A percentile compares a stretch with the other conserved stretches of the same genome.
phyloP scores from a whole-genome alignment of 495 filamentous ascomycete genomes.

The Penicillium longicatenatum region DNA sequence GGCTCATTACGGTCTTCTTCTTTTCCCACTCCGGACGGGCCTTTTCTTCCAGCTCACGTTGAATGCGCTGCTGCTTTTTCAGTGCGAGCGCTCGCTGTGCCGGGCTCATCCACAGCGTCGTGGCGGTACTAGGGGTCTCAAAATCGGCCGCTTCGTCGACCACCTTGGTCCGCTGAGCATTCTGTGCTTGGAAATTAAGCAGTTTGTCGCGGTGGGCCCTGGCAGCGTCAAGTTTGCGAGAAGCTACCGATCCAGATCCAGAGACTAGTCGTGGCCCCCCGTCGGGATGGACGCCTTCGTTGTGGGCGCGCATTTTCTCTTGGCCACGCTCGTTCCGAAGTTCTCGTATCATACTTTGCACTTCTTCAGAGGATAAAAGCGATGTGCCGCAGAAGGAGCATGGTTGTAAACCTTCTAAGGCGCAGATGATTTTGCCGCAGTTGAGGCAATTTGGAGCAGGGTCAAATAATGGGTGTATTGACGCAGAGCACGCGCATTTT shows the following conservation, averaged over 20 bases:
- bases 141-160: constrained; percentile 94
- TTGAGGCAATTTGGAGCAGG: constrained; percentile 89
- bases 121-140: constrained; percentile 67
- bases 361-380: constrained; percentile 68
- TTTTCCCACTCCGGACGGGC: constrained; percentile 93
- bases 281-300: constrained; percentile 64
- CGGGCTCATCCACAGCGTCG: constrained; percentile 85
- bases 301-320: constrained; percentile 80
- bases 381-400: constrained; percentile 88
- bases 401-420: constrained; percentile 90
- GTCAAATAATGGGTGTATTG: constrained; percentile 78
- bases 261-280: constrained; percentile 37
- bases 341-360: constrained; percentile 82
- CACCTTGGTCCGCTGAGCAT: constrained; percentile 82
- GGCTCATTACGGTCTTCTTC: constrained; percentile 79
- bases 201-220: constrained; percentile 80
- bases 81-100: constrained; percentile 84
- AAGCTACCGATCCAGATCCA: constrained; percentile 50
- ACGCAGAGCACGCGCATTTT: constrained; percentile 81
- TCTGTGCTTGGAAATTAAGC: constrained; percentile 82
- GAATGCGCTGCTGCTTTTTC: constrained; percentile 85
- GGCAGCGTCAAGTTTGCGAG: constrained; percentile 44
- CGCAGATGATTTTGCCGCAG: constrained; percentile 96
- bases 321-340: constrained; percentile 83
- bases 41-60: constrained; percentile 88